Base-by-base conservation (phyloP, 306 rosid genomes). In the Cucumis melo region DNA sequence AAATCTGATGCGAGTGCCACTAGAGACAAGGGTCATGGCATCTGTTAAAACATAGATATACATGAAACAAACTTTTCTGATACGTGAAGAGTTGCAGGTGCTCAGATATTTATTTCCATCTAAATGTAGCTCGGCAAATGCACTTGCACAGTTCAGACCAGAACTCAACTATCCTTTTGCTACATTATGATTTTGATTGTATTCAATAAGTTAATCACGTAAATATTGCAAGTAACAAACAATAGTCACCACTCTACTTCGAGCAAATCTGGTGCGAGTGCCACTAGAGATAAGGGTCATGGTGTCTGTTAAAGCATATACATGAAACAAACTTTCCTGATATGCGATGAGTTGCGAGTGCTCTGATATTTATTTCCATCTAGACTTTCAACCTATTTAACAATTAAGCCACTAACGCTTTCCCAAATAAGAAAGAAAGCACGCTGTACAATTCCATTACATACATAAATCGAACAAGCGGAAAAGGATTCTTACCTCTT, bases 401-500 rank as follows among this genome's bases (percentile, higher is more conserved):
- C 39, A 73, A 14, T 10, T 29, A 9, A 2, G 62, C 62, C 10
- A 73, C 23, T 53, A 48, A 16, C 51, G 0, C 20, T 54, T 32
- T 32, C 36, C 67, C 78, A 56, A n/a, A 20, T 38, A 20, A 56
- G 27, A 39, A 50, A 27, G 34, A 4, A 54, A 54, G 5, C 17
- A 51, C n/a, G 23, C 19, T 23, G 67, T 10, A 67, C 63, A 56
- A 44, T 7, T 8, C 5, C 39, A 24, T 16, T 3, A 55, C 16
- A 66, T 12, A 16, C 36, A 36, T 36, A 66, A 65, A 58, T 21
- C 39, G 21, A 53, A 57, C 56, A 51, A 82, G 80, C 7, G 24
- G 50, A 15, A 66, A 51, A 19, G 39, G 17, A 23, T 74, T 57
- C 42, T 61, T 80, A 92, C 98, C 98, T 93, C 98, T 44, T 93